Percentiles rank a stretch among this genome's conserved stretches.
Conservation (phyloP, 2,329 filamentous ascomycete species). For the Cladophialophora immunda region DNA sequence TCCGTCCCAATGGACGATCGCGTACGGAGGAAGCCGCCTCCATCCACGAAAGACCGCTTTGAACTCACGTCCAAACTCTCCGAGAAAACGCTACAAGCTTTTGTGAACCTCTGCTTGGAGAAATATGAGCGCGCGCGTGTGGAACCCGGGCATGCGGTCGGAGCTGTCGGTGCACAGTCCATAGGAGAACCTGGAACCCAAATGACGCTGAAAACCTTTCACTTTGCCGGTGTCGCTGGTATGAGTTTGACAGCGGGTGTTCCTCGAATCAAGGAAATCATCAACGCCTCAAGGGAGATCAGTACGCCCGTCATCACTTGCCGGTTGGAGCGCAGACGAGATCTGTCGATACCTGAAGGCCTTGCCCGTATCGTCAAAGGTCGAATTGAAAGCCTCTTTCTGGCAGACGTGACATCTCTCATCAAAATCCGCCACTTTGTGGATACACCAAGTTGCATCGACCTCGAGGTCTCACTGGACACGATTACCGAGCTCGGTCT, state of each 20-base stretch:
- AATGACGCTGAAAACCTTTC: constrained; percentile 99
- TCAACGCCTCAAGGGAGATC: constrained; percentile 95
- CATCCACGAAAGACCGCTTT: constrained; percentile 46
- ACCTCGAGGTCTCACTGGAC: constrained; percentile 80
- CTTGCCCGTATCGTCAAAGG: constrained; percentile 87
- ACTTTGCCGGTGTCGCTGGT: constrained; percentile 98
- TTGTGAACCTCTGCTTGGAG: constrained; percentile 81
- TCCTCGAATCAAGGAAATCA: constrained; percentile 99
- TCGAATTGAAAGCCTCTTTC: constrained; percentile 91
- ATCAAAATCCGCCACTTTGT: constrained; percentile 82
- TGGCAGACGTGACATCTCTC: constrained; percentile 80
- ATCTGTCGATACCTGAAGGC: constrained; percentile 40
- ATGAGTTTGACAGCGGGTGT: constrained; percentile 99
- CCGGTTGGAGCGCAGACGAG: constrained; percentile 60
- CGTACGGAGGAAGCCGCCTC: constrained; percentile 24
- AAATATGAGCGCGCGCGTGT: constrained; percentile 93
- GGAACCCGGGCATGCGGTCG: constrained; percentile 94
- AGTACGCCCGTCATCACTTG: constrained; percentile 94
- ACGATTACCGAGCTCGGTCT: constrained; percentile 83
- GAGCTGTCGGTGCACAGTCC: constrained; percentile 94
- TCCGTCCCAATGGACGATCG: constrained; percentile 12
- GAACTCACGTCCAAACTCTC: constrained; percentile 88
- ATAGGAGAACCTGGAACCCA: constrained; percentile 98
- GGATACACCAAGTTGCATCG: constrained; percentile 69
- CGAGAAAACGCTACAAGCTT: constrained; percentile 73